Percentiles rank a stretch among this genome's conserved stretches.
These are phyloP conservation scores for Zea luxurians DNA, from an alignment of 176 grass and related monocot species.

Conservation along the genomic window DNA sequence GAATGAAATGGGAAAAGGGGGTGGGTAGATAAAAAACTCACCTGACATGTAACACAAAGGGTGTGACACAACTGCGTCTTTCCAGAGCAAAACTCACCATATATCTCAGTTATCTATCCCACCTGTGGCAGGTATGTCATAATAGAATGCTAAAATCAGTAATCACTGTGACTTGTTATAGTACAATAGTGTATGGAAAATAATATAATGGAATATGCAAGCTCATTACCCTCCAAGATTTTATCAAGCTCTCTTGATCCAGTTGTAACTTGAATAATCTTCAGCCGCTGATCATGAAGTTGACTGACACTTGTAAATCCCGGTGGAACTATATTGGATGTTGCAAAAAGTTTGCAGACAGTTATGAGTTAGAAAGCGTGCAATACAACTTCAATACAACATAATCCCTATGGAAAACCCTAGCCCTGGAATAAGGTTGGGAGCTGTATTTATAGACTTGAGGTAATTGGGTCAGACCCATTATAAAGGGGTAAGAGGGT, in stretches of 20 bases:
- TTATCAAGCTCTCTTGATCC: constrained; percentile 98
- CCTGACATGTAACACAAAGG: constrained; percentile 96
- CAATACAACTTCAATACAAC: constrained; percentile 10
- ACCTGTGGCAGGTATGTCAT: constrained; percentile 47
- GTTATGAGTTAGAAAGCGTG: neutral
- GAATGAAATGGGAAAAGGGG: neutral
- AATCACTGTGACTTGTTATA: neutral
- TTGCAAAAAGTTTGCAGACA: constrained; percentile 43
- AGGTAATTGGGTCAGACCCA: too few relatives aligned
- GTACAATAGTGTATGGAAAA: neutral
- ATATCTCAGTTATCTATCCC: constrained; percentile 98
- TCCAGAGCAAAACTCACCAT: constrained; percentile 92
- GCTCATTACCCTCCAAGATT: constrained; percentile 81
- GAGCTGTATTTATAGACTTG: too few relatives aligned
- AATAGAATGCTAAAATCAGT: constrained; percentile 33
- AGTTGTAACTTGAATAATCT: constrained; percentile 96
- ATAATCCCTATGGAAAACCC: neutral
- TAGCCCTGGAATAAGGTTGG: too few relatives aligned
- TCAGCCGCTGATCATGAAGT: constrained; percentile 86
- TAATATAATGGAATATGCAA: constrained; percentile 15
- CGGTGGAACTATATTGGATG: constrained; percentile 82
- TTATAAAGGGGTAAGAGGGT: too few relatives aligned
- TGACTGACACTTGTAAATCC: constrained; percentile 97
- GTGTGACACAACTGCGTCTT: constrained; percentile 96
- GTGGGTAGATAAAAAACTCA: constrained; percentile 30